Evolutionary conservation across 306 rosid species (phyloP).

Genomic region (Ochetophila trinervis): DNA sequence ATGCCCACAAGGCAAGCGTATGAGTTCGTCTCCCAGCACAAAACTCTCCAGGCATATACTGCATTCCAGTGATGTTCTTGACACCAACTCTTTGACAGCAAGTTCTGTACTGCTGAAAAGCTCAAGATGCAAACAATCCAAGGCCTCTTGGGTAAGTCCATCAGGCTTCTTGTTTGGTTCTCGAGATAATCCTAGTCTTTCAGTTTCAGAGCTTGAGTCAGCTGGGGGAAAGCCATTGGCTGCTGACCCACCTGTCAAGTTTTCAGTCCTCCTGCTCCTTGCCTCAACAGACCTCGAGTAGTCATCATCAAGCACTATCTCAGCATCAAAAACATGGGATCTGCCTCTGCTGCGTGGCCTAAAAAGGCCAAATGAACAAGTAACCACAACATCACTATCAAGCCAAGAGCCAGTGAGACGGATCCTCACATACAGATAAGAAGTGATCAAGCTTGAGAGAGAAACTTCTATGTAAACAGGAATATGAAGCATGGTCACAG

Average conservation of each 20-base stretch:
- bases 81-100: slow-evolving; percentile 17
- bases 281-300: slow-evolving; percentile 13
- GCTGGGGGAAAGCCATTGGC: slow-evolving; percentile 21
- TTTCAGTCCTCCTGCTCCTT: slow-evolving; percentile 35
- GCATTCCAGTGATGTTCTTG: slow-evolving; percentile 51
- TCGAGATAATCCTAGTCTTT: slow-evolving; percentile 39
- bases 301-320: slow-evolving; percentile 11
- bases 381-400: slow-evolving; percentile 13
- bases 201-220: slow-evolving; percentile 47
- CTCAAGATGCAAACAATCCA: slow-evolving; percentile 52
- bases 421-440: background rate
- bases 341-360: slow-evolving; percentile 39
- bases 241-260: slow-evolving; percentile 21
- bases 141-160: slow-evolving; percentile 68
- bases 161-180: slow-evolving; percentile 55
- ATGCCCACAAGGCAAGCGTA: slow-evolving; percentile 68
- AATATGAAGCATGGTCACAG: background rate
- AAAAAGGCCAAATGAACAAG: slow-evolving; percentile 1
- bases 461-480: background rate
- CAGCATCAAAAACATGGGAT: background rate
- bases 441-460: background rate
- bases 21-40: slow-evolving; percentile 54
- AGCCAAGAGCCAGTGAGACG: slow-evolving; percentile 2
- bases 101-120: slow-evolving; percentile 36
- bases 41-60: slow-evolving; percentile 84